Base-by-base conservation (phyloP, 495 filamentous ascomycete genomes). In the Barbatosphaeria neglecta region DNA sequence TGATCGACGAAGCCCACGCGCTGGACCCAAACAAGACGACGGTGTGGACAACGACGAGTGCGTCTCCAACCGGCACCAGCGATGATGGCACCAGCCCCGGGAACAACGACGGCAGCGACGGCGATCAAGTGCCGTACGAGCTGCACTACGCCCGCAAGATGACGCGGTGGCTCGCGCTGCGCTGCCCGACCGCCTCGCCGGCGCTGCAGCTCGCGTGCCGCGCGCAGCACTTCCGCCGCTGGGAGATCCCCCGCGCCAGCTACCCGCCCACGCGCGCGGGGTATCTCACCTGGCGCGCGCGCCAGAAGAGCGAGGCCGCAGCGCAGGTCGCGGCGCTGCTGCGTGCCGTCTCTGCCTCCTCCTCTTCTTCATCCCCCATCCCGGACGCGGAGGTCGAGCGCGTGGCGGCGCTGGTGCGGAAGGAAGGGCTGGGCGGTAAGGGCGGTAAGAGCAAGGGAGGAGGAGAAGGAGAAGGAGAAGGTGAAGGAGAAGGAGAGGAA, bases 141-240 rank as follows among this genome's bases (percentile, higher is more conserved):
- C 77, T 89, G 2, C 76, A 84, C 68, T 90, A 90, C 57, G 84
- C 86, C 41, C 68, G 76, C 46, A 74, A 85, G 65, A 87, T 88
- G 84, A 85, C 81, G 41, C 57, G 58, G 28, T 87, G 82, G 68
- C 79, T 92, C 16, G 53, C 67, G 10, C 58, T 64, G 3, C 71
- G 75, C 46, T 48, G 61, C 24, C 75, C 83, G 1, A 43, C 63
- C 27, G 79, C 85, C 16, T 76, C 81, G 3, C 77, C 81, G 13
- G 57, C 71, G 39, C 71, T 92, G 33, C 75, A 74, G 20, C 69
- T 90, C 46, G 86, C 86, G 22, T 78, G 87, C 48, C 81, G 84
- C 47, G 86, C 86, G 18, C 86, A 92, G 63, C 86, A 92, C 64
- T 82, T 90, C 50, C 53, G 64, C 28, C 44, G 15, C 54, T 92